Evolutionary conservation across 768 basidiomycete species (phyloP).

Genomic region (Fibroporia radiculosa): DNA sequence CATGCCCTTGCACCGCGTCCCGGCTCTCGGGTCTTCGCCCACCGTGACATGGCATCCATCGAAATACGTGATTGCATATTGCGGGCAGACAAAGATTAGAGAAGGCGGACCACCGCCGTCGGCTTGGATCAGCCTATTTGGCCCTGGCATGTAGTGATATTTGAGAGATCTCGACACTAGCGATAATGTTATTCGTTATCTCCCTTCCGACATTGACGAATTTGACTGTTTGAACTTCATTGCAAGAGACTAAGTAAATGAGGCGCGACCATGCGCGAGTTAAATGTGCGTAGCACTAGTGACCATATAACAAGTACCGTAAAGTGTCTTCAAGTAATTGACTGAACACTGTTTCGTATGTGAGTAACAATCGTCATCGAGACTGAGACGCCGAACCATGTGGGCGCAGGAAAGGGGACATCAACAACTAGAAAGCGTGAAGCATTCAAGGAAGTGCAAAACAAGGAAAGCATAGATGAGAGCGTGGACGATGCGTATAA

Average conservation of each 20-base stretch:
- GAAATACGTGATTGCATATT: slow-evolving; percentile 74
- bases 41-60: slow-evolving; percentile 81
- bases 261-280: slow-evolving; percentile 3
- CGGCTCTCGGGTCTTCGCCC: slow-evolving; percentile 62
- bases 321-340: background rate
- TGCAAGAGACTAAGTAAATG: too few relatives aligned
- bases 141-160: slow-evolving; percentile 26
- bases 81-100: slow-evolving; percentile 62
- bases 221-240: too few relatives aligned
- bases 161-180: too few relatives aligned
- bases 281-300: background rate
- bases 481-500: too few relatives aligned
- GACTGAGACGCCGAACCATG: slow-evolving; percentile 6
- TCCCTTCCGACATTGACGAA: too few relatives aligned
- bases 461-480: background rate
- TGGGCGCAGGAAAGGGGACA: slow-evolving; percentile 4
- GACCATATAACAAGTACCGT: too few relatives aligned
- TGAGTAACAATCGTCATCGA: background rate
- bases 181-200: too few relatives aligned
- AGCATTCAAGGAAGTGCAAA: slow-evolving; percentile 1
- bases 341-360: slow-evolving; percentile 1
- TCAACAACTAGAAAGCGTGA: slow-evolving; percentile 5
- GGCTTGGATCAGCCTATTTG: slow-evolving; percentile 70
- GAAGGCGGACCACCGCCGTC: slow-evolving; percentile 61
- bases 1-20: slow-evolving; percentile 66